A percentile compares a stretch with the other conserved stretches of the same genome.
These are phyloP conservation scores for Astraeus odoratus DNA, from an alignment of 768 basidiomycete species.

Conservation along the genomic window DNA sequence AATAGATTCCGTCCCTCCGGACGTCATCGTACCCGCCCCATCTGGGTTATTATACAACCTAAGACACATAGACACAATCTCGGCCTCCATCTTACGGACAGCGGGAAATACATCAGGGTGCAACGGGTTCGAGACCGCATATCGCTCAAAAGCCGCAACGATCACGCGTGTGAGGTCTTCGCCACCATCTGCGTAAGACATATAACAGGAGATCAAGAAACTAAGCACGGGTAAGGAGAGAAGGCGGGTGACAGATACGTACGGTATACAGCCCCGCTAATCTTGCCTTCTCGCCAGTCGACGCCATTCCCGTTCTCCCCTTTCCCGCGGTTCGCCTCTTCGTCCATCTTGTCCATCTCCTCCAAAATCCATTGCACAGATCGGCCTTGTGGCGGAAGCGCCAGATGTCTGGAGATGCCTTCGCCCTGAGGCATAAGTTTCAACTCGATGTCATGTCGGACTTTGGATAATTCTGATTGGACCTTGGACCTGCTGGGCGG, in stretches of 20 bases:
- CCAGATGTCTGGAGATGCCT: constrained; percentile 56
- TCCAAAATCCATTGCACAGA: constrained; percentile 64
- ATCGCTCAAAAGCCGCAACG: constrained; percentile 72
- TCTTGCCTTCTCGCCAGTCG: constrained; percentile 64
- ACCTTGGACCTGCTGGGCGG: constrained; percentile 58
- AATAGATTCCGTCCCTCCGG: constrained; percentile 94
- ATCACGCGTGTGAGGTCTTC: constrained; percentile 75
- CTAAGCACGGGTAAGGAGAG: neutral
- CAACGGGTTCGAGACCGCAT: constrained; percentile 82
- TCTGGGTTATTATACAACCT: constrained; percentile 77
- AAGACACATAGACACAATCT: constrained; percentile 84
- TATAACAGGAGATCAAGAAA: neutral
- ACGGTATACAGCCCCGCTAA: constrained; percentile 88
- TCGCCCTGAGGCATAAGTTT: constrained; percentile 61
- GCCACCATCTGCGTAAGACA: constrained; percentile 58
- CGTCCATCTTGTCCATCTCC: constrained; percentile 80
- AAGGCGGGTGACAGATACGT: constrained; percentile 20
- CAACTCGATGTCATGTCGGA: constrained; percentile 57
- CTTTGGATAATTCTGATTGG: constrained; percentile 53
- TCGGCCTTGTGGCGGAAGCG: constrained; percentile 59
- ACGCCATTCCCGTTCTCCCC: constrained; percentile 12
- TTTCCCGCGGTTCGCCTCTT: constrained; percentile 31
- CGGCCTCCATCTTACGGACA: constrained; percentile 94
- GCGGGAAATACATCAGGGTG: constrained; percentile 94
- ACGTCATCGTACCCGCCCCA: constrained; percentile 89